Base-by-base conservation (phyloP, 2,329 filamentous ascomycete genomes). In the Huntiella savannae region DNA sequence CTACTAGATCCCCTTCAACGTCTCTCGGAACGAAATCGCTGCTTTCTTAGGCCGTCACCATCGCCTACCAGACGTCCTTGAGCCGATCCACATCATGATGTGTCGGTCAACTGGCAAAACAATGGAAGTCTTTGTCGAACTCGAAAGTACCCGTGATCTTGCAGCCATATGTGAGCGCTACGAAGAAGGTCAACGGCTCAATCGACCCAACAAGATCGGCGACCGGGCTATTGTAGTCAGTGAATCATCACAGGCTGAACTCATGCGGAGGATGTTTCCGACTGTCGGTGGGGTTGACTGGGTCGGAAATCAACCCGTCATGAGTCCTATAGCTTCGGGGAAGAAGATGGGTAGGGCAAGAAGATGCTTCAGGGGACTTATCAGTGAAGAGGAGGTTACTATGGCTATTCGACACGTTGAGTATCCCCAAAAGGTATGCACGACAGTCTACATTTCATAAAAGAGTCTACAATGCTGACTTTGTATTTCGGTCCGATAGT, bases 361-460 rank as follows among this genome's bases (percentile, higher is more conserved):
- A 51, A 57, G 63, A 51, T 50, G 52, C 2, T 79, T 78, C 59
- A 70, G 70, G 51, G 68, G 72, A 10, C 79, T 80, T 53, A 60
- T 79, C 32, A 69, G 68, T 0, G 64, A 66, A 19, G 77, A 80
- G 56, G 75, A 80, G 58, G 67, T 79, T 63, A 65, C 68, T 0
- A 73, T 78, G 70, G 63, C 79, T 7, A 62, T 70, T 46, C 77
- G 77, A 60, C 73, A 78, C 55, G 71, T 74, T 3, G 74, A 79
- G 54, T 64, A 68, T 2, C 71, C 74, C 2, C 65, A 71, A 48
- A 69, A 75, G n/a, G 75, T 78, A 62, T 63, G 72, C 68, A 15
- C 4, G 15, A 8, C 47, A 10, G 35, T 16, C 15, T 40, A 15
- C 13, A 15, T 35, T 41, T 13, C 22, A 28, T 10, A 12, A 22